Evolutionary conservation across 805 yeast genomes (phyloP).

Genomic region (Brettanomyces sp.): DNA sequence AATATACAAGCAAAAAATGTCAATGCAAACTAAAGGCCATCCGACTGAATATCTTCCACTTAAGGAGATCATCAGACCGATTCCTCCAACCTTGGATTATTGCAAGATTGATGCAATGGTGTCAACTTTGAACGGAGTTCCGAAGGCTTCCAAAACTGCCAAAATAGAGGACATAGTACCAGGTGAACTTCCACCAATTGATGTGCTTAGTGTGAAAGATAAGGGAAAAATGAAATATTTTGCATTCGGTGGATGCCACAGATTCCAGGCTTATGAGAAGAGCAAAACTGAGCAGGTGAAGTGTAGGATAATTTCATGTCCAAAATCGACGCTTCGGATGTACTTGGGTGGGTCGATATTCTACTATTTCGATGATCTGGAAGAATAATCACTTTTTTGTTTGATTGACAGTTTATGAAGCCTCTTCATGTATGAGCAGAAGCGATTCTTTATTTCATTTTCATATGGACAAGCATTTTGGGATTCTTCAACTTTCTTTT

Average conservation of each 20-base stretch:
- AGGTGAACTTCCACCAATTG: slow-evolving; percentile 77
- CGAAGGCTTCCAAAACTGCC: slow-evolving; percentile 56
- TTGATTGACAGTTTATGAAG: no score
- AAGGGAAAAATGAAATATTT: slow-evolving; percentile 55
- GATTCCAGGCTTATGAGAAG: slow-evolving; percentile 78
- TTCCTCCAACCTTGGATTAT: slow-evolving; percentile 73
- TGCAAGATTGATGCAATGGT: slow-evolving; percentile 74
- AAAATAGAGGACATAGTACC: slow-evolving; percentile 34
- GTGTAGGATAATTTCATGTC: slow-evolving; percentile 68
- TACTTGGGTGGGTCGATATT: slow-evolving; percentile 68
- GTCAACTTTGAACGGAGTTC: slow-evolving; percentile 54
- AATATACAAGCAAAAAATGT: slow-evolving; percentile 30
- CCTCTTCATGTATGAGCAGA: no score
- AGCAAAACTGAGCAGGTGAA: slow-evolving; percentile 43
- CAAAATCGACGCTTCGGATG: slow-evolving; percentile 53
- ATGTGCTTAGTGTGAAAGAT: slow-evolving; percentile 60
- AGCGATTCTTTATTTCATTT: background rate
- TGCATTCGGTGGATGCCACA: slow-evolving; percentile 87
- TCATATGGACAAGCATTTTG: slow-evolving; percentile 5
- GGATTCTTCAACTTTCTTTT: slow-evolving; percentile 8
- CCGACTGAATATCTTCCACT: slow-evolving; percentile 56
- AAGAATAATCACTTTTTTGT: background rate
- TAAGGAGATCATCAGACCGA: slow-evolving; percentile 64
- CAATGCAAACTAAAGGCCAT: slow-evolving; percentile 56
- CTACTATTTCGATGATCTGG: slow-evolving; percentile 27